Conservation (phyloP, 2,329 filamentous ascomycete genomes). For the Dactylellina drechsleri region DNA sequence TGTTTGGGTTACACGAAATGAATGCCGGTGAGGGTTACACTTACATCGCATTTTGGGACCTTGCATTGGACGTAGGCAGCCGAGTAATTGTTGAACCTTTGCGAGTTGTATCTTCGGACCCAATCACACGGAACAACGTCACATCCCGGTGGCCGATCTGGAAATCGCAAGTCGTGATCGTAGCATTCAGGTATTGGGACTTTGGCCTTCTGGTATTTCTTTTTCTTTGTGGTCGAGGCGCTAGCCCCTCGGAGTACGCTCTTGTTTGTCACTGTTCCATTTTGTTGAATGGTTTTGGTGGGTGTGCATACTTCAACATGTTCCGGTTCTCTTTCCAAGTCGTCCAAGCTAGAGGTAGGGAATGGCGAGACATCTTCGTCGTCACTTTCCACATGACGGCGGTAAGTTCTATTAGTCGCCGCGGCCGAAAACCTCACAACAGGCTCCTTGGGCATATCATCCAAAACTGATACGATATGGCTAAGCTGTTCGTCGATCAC, state of each 20-base stretch:
- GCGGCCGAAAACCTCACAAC: conserved; percentile 38
- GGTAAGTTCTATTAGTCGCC: conserved; percentile 17
- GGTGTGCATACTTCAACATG: too few relatives aligned
- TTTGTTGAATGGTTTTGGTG: too few relatives aligned
- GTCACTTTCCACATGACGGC: background rate
- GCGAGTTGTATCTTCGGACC: conserved; percentile 39
- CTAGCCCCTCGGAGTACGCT: too few relatives aligned
- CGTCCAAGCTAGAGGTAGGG: background rate
- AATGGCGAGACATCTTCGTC: conserved; percentile 1
- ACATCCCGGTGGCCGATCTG: conserved; percentile 11
- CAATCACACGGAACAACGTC: conserved; percentile 53
- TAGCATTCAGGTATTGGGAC: conserved; percentile 28
- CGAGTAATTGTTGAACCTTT: conserved; percentile 41
- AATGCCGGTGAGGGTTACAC: background rate
- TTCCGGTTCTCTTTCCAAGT: too few relatives aligned
- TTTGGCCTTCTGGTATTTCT: background rate
- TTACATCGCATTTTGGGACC: conserved; percentile 48
- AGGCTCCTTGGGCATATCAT: conserved; percentile 34
- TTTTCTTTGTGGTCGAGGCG: background rate
- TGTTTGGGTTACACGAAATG: background rate
- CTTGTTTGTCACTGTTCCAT: too few relatives aligned
- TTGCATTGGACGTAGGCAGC: conserved; percentile 37
- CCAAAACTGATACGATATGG: background rate
- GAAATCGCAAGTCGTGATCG: conserved; percentile 33
- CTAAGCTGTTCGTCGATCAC: background rate